Base-by-base conservation (phyloP, 2,329 filamentous ascomycete genomes). In the Ceratocystis cubensis region DNA sequence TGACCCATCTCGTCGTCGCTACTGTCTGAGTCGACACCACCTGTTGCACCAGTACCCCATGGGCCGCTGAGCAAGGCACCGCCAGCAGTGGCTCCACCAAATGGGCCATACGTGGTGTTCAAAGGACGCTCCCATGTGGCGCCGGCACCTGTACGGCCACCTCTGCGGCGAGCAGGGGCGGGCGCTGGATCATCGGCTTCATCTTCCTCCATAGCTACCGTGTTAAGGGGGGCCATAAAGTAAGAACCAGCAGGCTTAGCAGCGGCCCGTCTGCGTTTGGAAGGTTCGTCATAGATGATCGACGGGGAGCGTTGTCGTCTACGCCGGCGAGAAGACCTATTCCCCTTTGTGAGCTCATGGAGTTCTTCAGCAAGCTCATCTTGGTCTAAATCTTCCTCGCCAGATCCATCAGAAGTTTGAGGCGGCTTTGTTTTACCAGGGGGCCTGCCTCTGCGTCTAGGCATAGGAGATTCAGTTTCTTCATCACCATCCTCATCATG, bases 41-140 rank as follows among this genome's bases (percentile, higher is more conserved):
- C 91, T 69, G 84, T 84, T 25, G 88, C 88, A 13, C 84, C 88
- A 56, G 84, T 84, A 66, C 87, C 88, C 79, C 87, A 89, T 4
- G 88, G 87, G 0, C 89, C 90, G 69, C 81, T 85, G 66, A 93
- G 82, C 13, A 94, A 80, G 17, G 90, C 84, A 41, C 86, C 82
- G 53, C 82, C 82, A 45, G 89, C 89, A 56, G 87, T 85, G 59
- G 88, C 89, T 53, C 94, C 91, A 67, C 91, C 94, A 75, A 99
- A 97, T 1, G 94, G 94, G 7, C 94, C 94, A 73, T 88, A 90
- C 0, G 91, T 96, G 25, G 91, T 91, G 76, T 96, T 93, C 41
- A 97, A 81, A 67, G 83, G 89, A 63, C 91, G 88, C 73, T 93
- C 90, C 86, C 86, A 91, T 56, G 77, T 77, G 10, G 79, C 78